A percentile compares a stretch with the other conserved stretches of the same genome.
phyloP scores from a whole-genome alignment of 2,329 filamentous ascomycete species.

The Penicillium sp. region DNA sequence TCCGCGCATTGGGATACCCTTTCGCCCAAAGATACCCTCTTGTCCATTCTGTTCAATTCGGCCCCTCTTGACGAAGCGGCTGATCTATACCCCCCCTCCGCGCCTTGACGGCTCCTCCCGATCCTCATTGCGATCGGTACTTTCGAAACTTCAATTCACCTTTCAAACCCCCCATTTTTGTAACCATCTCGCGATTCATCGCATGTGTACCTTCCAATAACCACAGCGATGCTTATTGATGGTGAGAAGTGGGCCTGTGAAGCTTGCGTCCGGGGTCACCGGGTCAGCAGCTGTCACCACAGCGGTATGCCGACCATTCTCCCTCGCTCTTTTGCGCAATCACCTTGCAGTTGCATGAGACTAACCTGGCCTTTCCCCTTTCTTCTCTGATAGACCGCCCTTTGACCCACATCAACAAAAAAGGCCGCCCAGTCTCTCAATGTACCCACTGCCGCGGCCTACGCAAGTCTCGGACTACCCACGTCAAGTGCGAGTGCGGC shows the following conservation, averaged over 20 bases:
- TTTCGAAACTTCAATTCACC: constrained; percentile 20
- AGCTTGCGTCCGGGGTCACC: constrained; percentile 96
- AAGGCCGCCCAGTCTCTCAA: constrained; percentile 95
- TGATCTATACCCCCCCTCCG: constrained; percentile 20
- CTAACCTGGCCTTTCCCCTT: constrained; percentile 16
- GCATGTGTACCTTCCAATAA: constrained; percentile 44
- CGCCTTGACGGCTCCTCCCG: constrained; percentile 37
- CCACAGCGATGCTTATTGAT: constrained; percentile 73
- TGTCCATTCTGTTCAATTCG: constrained; percentile 30
- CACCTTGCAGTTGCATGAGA: neutral
- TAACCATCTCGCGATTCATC: constrained; percentile 38
- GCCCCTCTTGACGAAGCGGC: constrained; percentile 32
- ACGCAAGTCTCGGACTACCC: constrained; percentile 92
- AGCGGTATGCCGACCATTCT: constrained; percentile 66
- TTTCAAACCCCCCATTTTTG: constrained; percentile 7
- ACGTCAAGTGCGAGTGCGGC: constrained; percentile 95
- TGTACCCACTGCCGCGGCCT: constrained; percentile 94
- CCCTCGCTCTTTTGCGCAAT: neutral
- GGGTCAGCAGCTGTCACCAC: constrained; percentile 98
- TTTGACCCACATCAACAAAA: constrained; percentile 93
- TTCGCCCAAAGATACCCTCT: constrained; percentile 40
- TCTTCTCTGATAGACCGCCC: constrained; percentile 68
- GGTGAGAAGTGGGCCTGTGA: constrained; percentile 98
- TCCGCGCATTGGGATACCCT: constrained; percentile 30
- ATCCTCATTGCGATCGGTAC: constrained; percentile 16